phyloP scores from a whole-genome alignment of 495 filamentous ascomycete species.

The Daldinia caldariorum region DNA sequence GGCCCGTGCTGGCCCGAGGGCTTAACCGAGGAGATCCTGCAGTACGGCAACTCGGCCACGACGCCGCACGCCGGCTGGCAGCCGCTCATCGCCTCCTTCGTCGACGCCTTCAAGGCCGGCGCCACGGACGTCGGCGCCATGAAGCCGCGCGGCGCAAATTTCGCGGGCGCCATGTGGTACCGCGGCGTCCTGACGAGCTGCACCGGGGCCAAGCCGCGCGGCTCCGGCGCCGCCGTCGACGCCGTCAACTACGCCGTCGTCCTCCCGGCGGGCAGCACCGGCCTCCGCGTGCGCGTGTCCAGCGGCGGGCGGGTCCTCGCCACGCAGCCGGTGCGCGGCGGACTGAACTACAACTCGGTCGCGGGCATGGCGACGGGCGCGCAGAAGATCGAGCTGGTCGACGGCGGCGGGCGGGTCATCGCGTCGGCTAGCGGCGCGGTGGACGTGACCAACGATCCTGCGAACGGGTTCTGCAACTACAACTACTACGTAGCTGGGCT shows the following conservation, averaged over 20 bases:
- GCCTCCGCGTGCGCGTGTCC: constrained; percentile 16
- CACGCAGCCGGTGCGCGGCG: constrained; percentile 13
- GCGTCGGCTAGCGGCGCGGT: constrained; percentile 15
- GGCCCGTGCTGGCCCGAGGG: constrained; percentile 54
- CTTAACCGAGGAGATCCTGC: constrained; percentile 41
- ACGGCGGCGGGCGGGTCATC: constrained; percentile 16
- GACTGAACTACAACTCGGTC: constrained; percentile 27
- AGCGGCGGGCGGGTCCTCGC: constrained; percentile 28
- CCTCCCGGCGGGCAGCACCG: background rate
- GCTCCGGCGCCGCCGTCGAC: constrained; percentile 24
- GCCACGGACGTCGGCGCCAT: constrained; percentile 10
- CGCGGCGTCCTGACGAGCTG: constrained; percentile 15
- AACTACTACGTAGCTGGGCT: constrained; percentile 35
- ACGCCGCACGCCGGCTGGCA: constrained; percentile 40
- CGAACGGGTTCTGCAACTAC: constrained; percentile 32
- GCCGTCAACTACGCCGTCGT: constrained; percentile 37
- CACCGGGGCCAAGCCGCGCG: constrained; percentile 20
- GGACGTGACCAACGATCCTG: constrained; percentile 19
- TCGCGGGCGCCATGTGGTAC: constrained; percentile 34
- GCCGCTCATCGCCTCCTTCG: constrained; percentile 39
- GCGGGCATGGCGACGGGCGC: constrained; percentile 14
- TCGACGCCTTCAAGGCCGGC: constrained; percentile 37
- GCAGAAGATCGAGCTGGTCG: constrained; percentile 33
- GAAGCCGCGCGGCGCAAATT: constrained; percentile 5
- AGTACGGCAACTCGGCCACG: constrained; percentile 44